phyloP scores from a whole-genome alignment of 257 asterid genomes.

The Galeopsis tetrahit region DNA sequence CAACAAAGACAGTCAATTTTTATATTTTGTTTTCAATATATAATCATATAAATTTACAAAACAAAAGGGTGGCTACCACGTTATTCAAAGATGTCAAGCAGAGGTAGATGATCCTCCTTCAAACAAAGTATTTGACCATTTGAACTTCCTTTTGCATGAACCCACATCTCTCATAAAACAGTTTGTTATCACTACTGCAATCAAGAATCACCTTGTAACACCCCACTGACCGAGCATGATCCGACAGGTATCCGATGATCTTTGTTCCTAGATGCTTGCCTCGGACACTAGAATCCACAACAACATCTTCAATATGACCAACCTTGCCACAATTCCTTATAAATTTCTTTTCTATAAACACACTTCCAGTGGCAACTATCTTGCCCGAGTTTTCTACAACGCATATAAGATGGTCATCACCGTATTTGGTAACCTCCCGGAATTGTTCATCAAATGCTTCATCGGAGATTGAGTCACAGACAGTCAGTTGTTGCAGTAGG shows the following conservation, averaged over 20 bases:
- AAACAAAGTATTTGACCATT: slow-evolving; percentile 75
- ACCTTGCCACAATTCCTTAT: slow-evolving; percentile 76
- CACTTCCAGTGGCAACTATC: slow-evolving; percentile 79
- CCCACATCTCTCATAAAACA: slow-evolving; percentile 89
- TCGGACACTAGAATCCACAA: slow-evolving; percentile 70
- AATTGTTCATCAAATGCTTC: slow-evolving; percentile 58
- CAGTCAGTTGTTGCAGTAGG: slow-evolving; percentile 70
- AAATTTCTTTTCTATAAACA: slow-evolving; percentile 76
- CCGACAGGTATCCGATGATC: slow-evolving; percentile 60
- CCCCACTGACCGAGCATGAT: slow-evolving; percentile 70
- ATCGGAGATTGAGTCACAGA: slow-evolving; percentile 62
- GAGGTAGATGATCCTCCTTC: slow-evolving; percentile 18
- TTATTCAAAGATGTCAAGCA: neutral
- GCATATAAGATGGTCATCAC: slow-evolving; percentile 69
- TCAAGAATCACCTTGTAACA: slow-evolving; percentile 92
- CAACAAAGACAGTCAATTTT: no score
- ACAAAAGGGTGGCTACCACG: neutral
- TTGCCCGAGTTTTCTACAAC: slow-evolving; percentile 70
- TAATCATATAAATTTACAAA: neutral
- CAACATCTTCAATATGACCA: slow-evolving; percentile 94
- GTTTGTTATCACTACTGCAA: slow-evolving; percentile 61
- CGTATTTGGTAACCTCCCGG: slow-evolving; percentile 52
- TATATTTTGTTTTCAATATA: no score
- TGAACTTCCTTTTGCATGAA: slow-evolving; percentile 69
- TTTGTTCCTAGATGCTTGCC: slow-evolving; percentile 83